Base-by-base conservation (phyloP, 164 flowering plant genomes). In the Saururus chinensis region DNA sequence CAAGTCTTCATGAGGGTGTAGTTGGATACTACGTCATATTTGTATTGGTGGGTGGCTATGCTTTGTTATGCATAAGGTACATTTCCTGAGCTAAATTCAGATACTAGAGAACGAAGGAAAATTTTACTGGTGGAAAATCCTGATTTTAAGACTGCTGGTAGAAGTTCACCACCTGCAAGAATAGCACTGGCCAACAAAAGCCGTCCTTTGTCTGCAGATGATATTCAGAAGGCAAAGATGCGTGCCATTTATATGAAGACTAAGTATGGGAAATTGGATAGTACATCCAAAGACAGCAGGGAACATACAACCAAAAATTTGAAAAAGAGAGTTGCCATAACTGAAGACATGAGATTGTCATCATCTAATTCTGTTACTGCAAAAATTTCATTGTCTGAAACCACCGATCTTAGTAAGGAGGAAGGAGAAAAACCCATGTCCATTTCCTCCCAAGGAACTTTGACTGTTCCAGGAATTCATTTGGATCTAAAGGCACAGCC, bases 171-270 rank as follows among this genome's bases (percentile, higher is more conserved):
- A 76, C 75, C 68, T 25, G 26, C 74, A 20, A 87, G 75, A 77
- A 68, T 79, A 25, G 73, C 64, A 1, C 49, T 82, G 71, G 66
- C 74, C 25, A 81, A 68, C 68, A 88, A 81, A 69, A 75, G 85
- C 55, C 96, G 97, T 30, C 99, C 99, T 30, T 81, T 95, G 79
- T 88, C 99, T 37, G 84, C 93, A 45, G 99, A 95, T 77, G 99
- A 95, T 70, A 95, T 95, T 56, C 92, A 91, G 61, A 95, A 95
- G 68, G 99, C 99, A 56, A 95, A 95, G 74, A 69, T 87, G 90
- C 93, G 96, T 23, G 97, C 93, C 21, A 76, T 67, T 12, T 84
- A 79, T 75, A 79, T 85, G 97, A 87, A 86, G 74, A 80, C 76
- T 75, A 91, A 91, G 70, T 71, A 86, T 72, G 87, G 86, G 7